Percentiles rank a stretch among this genome's conserved stretches.
Conservation (phyloP, 2,329 filamentous ascomycete species). For the Bretziella fagacearum region DNA sequence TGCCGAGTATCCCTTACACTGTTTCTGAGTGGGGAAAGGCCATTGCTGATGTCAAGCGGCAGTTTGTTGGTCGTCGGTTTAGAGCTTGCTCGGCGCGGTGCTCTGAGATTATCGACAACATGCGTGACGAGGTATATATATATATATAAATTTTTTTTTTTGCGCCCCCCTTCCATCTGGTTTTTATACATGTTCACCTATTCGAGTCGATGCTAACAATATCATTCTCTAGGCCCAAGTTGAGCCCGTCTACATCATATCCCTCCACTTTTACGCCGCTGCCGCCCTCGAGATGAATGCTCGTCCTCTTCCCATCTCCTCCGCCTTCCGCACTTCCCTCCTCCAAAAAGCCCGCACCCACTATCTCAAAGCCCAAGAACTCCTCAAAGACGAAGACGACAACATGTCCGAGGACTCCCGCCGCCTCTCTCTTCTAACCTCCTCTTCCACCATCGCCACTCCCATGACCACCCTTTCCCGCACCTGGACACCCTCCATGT, state of each 20-base stretch:
- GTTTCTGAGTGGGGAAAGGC: conserved; percentile 33
- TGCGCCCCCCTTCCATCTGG: no score
- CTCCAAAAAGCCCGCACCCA: conserved; percentile 35
- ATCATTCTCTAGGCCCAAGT: conserved; percentile 23
- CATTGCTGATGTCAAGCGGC: conserved; percentile 36
- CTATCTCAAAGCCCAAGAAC: conserved; percentile 31
- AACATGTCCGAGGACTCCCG: conserved; percentile 24
- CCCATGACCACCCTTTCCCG: conserved; percentile 30
- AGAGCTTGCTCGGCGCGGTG: conserved; percentile 36
- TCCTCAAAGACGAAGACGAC: conserved; percentile 32
- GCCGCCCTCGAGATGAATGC: conserved; percentile 41
- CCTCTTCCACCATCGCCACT: conserved; percentile 27
- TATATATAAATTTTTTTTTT: no score
- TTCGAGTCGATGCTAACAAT: conserved; percentile 16
- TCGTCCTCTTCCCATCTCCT: conserved; percentile 29
- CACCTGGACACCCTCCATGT: conserved; percentile 26
- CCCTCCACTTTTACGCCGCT: conserved; percentile 45
- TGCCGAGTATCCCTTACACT: conserved; percentile 27
- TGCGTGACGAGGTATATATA: conserved; percentile 28
- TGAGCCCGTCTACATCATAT: conserved; percentile 39
- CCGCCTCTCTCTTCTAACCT: conserved; percentile 23
- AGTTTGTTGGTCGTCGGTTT: conserved; percentile 34
- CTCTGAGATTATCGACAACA: conserved; percentile 33
- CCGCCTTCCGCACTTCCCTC: conserved; percentile 30
- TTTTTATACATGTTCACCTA: no score